phyloP scores from a whole-genome alignment of 106 monocot genomes.

The Phalaenopsis equestris region DNA sequence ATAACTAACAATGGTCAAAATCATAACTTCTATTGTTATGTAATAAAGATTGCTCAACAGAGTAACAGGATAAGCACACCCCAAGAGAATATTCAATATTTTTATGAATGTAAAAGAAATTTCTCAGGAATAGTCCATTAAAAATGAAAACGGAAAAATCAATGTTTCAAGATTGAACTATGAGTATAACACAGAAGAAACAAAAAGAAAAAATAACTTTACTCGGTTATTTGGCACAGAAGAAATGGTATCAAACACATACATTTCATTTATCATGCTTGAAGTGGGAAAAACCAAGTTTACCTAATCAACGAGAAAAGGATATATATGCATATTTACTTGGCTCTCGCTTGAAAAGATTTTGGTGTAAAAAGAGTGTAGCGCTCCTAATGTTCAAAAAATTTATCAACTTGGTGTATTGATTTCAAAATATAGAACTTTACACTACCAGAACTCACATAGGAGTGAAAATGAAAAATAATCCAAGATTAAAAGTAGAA shows the following conservation, averaged over 20 bases:
- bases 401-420: background rate
- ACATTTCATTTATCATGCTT: background rate
- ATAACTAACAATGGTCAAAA: background rate
- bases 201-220: background rate
- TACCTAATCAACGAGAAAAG: background rate
- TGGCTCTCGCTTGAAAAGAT: background rate
- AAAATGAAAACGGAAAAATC: background rate
- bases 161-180: background rate
- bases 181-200: background rate
- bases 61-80: background rate
- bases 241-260: background rate
- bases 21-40: background rate
- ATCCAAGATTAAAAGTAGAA: background rate
- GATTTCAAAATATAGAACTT: background rate
- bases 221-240: background rate
- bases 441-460: background rate
- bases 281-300: background rate
- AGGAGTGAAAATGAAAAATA: background rate
- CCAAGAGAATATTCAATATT: background rate
- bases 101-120: background rate
- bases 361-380: background rate
- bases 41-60: background rate
- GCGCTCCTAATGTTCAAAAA: background rate
- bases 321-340: background rate
- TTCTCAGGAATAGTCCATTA: background rate